Conservation (phyloP, 306 rosid species). For the Prunus salicina region DNA sequence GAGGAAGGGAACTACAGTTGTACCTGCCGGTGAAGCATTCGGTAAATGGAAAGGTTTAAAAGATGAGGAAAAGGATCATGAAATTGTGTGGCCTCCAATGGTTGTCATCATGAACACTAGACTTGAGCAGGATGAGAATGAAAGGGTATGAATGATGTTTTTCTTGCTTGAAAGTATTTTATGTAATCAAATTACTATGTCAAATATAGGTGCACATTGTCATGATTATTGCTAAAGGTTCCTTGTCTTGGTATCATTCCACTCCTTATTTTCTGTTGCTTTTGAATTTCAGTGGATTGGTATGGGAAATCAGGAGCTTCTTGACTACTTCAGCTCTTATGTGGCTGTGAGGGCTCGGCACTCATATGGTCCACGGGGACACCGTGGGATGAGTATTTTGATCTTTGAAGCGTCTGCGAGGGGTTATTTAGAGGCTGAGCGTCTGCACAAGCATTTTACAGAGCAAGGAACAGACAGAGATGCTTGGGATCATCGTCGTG, state of each 20-base stretch:
- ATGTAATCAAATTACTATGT: neutral
- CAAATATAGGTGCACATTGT: conserved; percentile 4
- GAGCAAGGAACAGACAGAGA: conserved; percentile 66
- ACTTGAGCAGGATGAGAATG: conserved; percentile 72
- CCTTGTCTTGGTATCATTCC: conserved; percentile 1
- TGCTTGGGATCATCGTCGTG: conserved; percentile 49
- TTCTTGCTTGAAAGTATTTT: neutral
- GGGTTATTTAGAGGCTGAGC: conserved; percentile 84
- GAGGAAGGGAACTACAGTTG: conserved; percentile 61
- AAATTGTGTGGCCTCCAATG: conserved; percentile 92
- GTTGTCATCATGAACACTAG: conserved; percentile 64
- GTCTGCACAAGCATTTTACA: conserved; percentile 63
- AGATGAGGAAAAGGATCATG: conserved; percentile 63
- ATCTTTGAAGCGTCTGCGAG: conserved; percentile 78
- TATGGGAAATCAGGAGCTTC: conserved; percentile 86
- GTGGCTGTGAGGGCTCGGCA: conserved; percentile 63
- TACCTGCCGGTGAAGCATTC: conserved; percentile 67
- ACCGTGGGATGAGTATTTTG: conserved; percentile 80
- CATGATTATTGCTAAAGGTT: neutral
- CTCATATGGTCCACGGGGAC: conserved; percentile 88
- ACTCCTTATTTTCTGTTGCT: neutral
- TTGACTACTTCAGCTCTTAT: conserved; percentile 58
- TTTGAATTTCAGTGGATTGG: conserved; percentile 29
- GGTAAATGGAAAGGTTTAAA: conserved; percentile 83
- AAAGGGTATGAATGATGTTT: conserved; percentile 47